Percentiles rank a stretch among this genome's conserved stretches.
Conservation (phyloP, 345 rosid species). For the Theobroma cacao region DNA sequence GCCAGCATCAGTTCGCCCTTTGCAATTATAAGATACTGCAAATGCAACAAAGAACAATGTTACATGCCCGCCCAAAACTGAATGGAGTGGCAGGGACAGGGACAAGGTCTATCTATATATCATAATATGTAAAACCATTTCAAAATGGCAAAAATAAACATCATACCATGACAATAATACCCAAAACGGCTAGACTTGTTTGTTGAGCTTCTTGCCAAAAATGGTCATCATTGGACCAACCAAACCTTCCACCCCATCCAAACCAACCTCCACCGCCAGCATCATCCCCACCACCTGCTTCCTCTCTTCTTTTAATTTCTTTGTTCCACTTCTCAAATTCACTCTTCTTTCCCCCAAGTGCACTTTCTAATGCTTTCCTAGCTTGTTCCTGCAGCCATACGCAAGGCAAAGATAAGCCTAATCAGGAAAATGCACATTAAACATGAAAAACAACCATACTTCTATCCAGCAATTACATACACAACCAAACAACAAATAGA, state of each 20-base stretch:
- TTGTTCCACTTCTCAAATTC: slow-evolving; percentile 83
- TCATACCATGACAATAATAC: slow-evolving; percentile 63
- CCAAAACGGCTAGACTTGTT: slow-evolving; percentile 56
- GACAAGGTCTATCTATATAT: background rate
- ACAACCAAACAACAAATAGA: background rate
- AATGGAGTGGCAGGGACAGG: background rate
- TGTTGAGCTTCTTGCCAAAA: slow-evolving; percentile 83
- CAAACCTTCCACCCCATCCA: slow-evolving; percentile 75
- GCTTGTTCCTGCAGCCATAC: slow-evolving; percentile 69
- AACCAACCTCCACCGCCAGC: slow-evolving; percentile 82
- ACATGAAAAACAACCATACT: background rate
- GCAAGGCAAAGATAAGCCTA: background rate
- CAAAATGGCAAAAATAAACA: slow-evolving; percentile 8
- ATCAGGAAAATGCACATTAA: background rate
- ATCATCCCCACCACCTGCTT: slow-evolving; percentile 60
- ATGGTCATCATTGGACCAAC: slow-evolving; percentile 71
- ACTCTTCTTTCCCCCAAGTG: slow-evolving; percentile 83
- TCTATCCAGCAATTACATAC: background rate
- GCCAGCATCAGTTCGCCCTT: slow-evolving; percentile 76
- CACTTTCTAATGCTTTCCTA: slow-evolving; percentile 78
- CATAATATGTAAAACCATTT: background rate
- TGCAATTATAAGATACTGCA: slow-evolving; percentile 69
- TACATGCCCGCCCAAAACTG: background rate
- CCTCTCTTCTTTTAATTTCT: slow-evolving; percentile 88
- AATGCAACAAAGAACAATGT: slow-evolving; percentile 17